Evolutionary conservation across 2,329 filamentous ascomycete species (phyloP).

Genomic region (Dothideomycetes sp.): DNA sequence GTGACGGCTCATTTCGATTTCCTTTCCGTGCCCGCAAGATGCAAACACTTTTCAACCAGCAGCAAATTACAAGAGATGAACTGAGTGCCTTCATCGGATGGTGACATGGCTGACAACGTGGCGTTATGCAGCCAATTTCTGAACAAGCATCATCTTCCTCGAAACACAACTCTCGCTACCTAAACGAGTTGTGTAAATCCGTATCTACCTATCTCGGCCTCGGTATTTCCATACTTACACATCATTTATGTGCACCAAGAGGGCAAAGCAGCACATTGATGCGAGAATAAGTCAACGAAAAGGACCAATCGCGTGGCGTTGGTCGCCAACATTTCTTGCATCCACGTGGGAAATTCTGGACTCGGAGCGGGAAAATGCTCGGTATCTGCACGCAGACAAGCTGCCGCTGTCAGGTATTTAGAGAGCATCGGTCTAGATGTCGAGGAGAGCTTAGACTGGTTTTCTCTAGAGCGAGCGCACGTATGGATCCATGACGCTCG

Average conservation of each 20-base stretch:
- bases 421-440: no score
- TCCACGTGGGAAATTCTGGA: no score
- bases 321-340: no score
- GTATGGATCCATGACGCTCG: no score
- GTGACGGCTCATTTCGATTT: no score
- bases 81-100: no score
- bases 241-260: slow-evolving; percentile 4
- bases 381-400: slow-evolving; percentile 6
- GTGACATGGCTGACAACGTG: slow-evolving; percentile 13
- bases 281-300: not conserved
- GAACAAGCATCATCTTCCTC: slow-evolving; percentile 6
- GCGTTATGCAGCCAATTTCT: slow-evolving; percentile 11
- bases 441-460: not conserved
- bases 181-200: no score
- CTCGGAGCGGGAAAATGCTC: slow-evolving; percentile 3
- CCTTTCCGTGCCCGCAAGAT: no score
- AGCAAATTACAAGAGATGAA: no score
- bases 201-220: slow-evolving; percentile 1
- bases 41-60: no score
- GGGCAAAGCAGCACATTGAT: not conserved
- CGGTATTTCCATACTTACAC: slow-evolving; percentile 7
- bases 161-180: slow-evolving; percentile 12
- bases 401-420: slow-evolving; percentile 12
- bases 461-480: no score
- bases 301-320: not conserved